Conservation (phyloP, 768 basidiomycete species). For the Xerocomellus intermedius region DNA sequence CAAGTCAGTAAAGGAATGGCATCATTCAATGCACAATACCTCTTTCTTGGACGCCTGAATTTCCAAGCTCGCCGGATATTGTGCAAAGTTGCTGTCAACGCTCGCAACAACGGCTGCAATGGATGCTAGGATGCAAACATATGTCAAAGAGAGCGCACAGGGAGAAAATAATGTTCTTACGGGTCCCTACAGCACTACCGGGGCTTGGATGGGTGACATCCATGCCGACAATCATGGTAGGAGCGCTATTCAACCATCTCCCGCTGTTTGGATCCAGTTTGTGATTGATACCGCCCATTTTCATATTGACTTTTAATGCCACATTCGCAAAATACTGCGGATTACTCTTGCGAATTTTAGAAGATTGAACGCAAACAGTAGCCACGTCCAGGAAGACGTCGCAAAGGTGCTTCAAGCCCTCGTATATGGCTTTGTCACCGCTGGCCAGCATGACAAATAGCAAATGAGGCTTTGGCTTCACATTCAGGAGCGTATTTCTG, state of each 20-base stretch:
- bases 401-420: slow-evolving; percentile 51
- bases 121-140: slow-evolving; percentile 32
- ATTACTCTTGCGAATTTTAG: slow-evolving; percentile 67
- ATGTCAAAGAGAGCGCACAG: not conserved
- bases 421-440: slow-evolving; percentile 48
- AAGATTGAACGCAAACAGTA: slow-evolving; percentile 72
- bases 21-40: slow-evolving; percentile 31
- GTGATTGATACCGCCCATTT: slow-evolving; percentile 55
- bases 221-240: slow-evolving; percentile 57
- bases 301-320: slow-evolving; percentile 55
- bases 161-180: slow-evolving; percentile 14
- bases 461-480: slow-evolving; percentile 41
- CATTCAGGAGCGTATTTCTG: slow-evolving; percentile 35
- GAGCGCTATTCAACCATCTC: slow-evolving; percentile 36
- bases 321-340: slow-evolving; percentile 55
- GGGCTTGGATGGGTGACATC: slow-evolving; percentile 80
- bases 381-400: slow-evolving; percentile 49
- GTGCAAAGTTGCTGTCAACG: slow-evolving; percentile 41
- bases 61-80: slow-evolving; percentile 50
- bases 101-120: slow-evolving; percentile 57
- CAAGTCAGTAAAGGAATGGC: not conserved
- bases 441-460: slow-evolving; percentile 48
- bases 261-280: slow-evolving; percentile 39
- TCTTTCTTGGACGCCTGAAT: slow-evolving; percentile 67
- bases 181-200: slow-evolving; percentile 57